Evolutionary conservation across 2,329 filamentous ascomycete genomes (phyloP).

Genomic region (Penicillium olsonii): DNA sequence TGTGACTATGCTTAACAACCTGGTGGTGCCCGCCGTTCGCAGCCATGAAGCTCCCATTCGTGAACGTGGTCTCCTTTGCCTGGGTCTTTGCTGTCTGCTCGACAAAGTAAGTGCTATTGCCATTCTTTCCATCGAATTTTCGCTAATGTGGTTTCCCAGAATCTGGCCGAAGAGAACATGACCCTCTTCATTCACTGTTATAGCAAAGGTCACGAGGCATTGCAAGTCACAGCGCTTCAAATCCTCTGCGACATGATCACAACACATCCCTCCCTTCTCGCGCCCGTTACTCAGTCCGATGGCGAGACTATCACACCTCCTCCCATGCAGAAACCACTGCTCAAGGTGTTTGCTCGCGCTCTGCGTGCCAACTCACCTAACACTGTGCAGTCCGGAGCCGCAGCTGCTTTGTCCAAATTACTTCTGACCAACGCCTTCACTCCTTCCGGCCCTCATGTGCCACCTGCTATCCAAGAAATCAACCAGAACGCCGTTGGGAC

Average conservation of each 20-base stretch:
- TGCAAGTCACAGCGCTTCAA: conserved; percentile 88
- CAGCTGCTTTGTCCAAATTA: conserved; percentile 80
- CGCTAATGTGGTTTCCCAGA: conserved; percentile 43
- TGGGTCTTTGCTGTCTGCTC: conserved; percentile 87
- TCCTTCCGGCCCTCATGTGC: conserved; percentile 55
- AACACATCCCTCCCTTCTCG: conserved; percentile 78
- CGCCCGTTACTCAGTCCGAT: conserved; percentile 51
- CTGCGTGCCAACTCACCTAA: conserved; percentile 70
- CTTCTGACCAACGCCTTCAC: conserved; percentile 75
- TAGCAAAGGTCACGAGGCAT: conserved; percentile 81
- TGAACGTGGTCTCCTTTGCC: conserved; percentile 83
- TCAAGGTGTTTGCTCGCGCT: conserved; percentile 83
- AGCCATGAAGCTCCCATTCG: conserved; percentile 90
- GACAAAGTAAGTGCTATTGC: conserved; percentile 62
- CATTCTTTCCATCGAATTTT: not conserved
- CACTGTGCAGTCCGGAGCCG: conserved; percentile 78
- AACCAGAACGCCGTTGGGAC: conserved; percentile 64
- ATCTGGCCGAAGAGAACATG: conserved; percentile 88
- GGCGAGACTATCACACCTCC: conserved; percentile 52
- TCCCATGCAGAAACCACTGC: conserved; percentile 61
- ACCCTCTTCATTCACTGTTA: conserved; percentile 95
- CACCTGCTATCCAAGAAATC: conserved; percentile 41
- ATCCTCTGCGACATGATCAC: conserved; percentile 92
- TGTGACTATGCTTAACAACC: conserved; percentile 97
- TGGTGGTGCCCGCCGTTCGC: conserved; percentile 91